Base-by-base conservation (phyloP, 169 alveolate genomes). In the Neospora caninum region DNA sequence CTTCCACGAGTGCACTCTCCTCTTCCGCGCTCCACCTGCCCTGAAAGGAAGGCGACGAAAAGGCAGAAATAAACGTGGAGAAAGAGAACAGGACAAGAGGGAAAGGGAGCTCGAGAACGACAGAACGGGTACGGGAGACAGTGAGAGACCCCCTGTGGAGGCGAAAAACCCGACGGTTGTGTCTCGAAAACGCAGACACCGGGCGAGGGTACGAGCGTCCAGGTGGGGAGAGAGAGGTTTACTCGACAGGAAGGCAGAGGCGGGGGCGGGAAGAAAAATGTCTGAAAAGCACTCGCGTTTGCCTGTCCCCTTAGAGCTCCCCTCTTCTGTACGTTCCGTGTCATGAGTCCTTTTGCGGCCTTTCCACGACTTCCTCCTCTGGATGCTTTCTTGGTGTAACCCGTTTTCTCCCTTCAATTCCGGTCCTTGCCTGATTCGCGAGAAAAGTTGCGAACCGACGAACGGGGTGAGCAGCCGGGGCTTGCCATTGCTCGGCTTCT, bases 401-500 rank as follows among this genome's bases (percentile, higher is more conserved):
- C 45, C 43, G n/a, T 20, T n/a, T 20, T 36, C 6, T 29, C 31
- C 29, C 73, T 49, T 49, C 13, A 49, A 13, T 49, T 49, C 13
- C 58, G 4, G 58, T 38, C 80, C 95, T 93, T 10, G 49, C 42
- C 41, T 95, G 94, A 34, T 73, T 93, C 42, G 96, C 91, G 95
- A 95, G 91, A 94, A 97, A 54, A 96, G 98, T 96, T 93, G 97
- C 91, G 88, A 95, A 96, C n/a, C 96, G 93, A 92, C 98, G 95
- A 38, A 88, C 58, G 39, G 95, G 93, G 36, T 97, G 97, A 80
- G 93, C 97, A 41, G 97, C 97, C 54, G 96, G 97, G 41, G 94
- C 86, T 49, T 97, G 95, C 98, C 99, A 98, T 36, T 97, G 98
- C 88, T 97, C 97, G 92, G 97, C 95, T 96, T 98, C 99, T 64